Conservation (phyloP, 495 filamentous ascomycete species). For the Entonaema liquescens region DNA sequence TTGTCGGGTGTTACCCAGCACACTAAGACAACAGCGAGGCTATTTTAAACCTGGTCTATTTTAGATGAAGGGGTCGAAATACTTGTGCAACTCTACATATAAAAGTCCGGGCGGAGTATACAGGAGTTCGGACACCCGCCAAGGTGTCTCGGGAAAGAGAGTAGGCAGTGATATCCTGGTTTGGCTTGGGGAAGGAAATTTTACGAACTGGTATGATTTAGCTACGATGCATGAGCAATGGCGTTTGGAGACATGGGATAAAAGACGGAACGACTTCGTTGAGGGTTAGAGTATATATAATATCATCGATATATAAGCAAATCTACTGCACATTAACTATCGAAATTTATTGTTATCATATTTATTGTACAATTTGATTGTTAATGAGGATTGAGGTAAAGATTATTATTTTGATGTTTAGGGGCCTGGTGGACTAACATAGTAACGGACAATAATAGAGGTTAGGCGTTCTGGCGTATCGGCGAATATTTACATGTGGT, state of each 20-base stretch:
- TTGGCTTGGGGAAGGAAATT: slow-evolving; percentile 3
- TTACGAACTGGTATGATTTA: slow-evolving; percentile 11
- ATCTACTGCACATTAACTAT: not conserved
- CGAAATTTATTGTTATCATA: not conserved
- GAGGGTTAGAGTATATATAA: not conserved
- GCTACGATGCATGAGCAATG: slow-evolving; percentile 27
- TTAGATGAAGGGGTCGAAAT: not conserved
- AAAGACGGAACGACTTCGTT: not conserved
- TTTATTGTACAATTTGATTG: too few species aligned
- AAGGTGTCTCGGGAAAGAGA: not conserved
- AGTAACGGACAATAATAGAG: not conserved
- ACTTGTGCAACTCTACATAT: not conserved
- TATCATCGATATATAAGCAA: not conserved
- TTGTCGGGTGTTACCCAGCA: not conserved
- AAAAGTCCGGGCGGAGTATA: not conserved
- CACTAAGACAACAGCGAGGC: not conserved
- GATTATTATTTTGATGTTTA: not conserved
- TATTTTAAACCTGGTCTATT: not conserved
- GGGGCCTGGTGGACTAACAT: slow-evolving; percentile 13
- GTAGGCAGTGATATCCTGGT: slow-evolving; percentile 17
- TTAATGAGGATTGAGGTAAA: not conserved
- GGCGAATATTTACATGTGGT: slow-evolving; percentile 16
- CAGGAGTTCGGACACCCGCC: not conserved
- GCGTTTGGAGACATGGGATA: slow-evolving; percentile 19
- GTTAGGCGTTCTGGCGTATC: not conserved